Base-by-base conservation (phyloP, 1,284 basidiomycete species). In the Tranzscheliella williamsii region DNA sequence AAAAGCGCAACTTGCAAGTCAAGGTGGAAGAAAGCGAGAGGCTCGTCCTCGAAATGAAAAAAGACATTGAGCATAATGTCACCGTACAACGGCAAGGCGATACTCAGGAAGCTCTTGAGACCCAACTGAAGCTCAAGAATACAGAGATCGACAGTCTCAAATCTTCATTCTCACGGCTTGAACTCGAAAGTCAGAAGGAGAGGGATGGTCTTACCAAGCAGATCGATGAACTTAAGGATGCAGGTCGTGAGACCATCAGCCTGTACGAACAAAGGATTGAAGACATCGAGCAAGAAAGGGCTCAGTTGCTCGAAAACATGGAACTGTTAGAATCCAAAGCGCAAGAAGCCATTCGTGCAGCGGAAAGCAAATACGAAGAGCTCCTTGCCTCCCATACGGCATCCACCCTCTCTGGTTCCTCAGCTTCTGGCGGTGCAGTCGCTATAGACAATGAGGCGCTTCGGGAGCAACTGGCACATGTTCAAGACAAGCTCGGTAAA, bases 361-460 rank as follows among this genome's bases (percentile, higher is more conserved):
- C 85, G 13, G 88, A 91, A 67, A 81, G 81, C 18, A 83, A 84
- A 62, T 84, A 87, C 39, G 90, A 90, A 71, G 84, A 86, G 44
- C 81, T 82, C 16, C 49, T 51, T 20, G 47, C 38, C 13, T 33
- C 51, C 12, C 39, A 50, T 3, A 26, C 47, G 34, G 48, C 65
- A 38, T 34, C 31, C 39, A 13, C 11, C 6, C 9, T 13, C 9
- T 6, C 18, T 22, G 35, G 20, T 21, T 6, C 11, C 9, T 9
- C 35, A 21, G 34, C 44, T 13, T 39, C 42, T 18, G 54, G 56
- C 36, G 40, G 40, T 1, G 53, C 66, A 0, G 84, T 86, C 1
- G 86, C 91, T 72, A 96, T 97, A 70, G 92, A 97, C 79, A 94
- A 94, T 71, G 91, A 96, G 78, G 87, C 85, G 20, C 83, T 95